These are phyloP conservation scores for Vitis vinifera DNA, from an alignment of 164 flowering plant genomes.

Conservation along the genomic window ASM3070453v1 NC_081805.1:24402001-24402500, in stretches of 20 bases:
- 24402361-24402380: slow-evolving; percentile 60
- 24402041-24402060: slow-evolving; percentile 57
- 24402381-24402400: slow-evolving; percentile 94
- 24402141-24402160: not conserved
- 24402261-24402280: slow-evolving; percentile 79
- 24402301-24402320: slow-evolving; percentile 65
- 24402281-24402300: slow-evolving; percentile 70
- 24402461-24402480: not conserved
- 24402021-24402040: not conserved
- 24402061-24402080: slow-evolving; percentile 87
- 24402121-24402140: slow-evolving; percentile 26
- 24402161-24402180: not conserved
- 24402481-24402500: not conserved
- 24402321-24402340: slow-evolving; percentile 68
- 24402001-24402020: not conserved
- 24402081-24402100: slow-evolving; percentile 70
- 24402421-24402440: not conserved
- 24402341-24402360: slow-evolving; percentile 56
- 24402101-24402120: slow-evolving; percentile 97
- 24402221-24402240: slow-evolving; percentile 84
- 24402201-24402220: slow-evolving; percentile 84
- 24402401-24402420: slow-evolving; percentile 48
- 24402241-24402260: slow-evolving; percentile 81
- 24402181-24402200: slow-evolving; percentile 15
- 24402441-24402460: not conserved